Evolutionary conservation across 2,329 filamentous ascomycete genomes (phyloP), one percentile per base, ranked within the genome.

Genomic region (Claviceps monticola): DNA sequence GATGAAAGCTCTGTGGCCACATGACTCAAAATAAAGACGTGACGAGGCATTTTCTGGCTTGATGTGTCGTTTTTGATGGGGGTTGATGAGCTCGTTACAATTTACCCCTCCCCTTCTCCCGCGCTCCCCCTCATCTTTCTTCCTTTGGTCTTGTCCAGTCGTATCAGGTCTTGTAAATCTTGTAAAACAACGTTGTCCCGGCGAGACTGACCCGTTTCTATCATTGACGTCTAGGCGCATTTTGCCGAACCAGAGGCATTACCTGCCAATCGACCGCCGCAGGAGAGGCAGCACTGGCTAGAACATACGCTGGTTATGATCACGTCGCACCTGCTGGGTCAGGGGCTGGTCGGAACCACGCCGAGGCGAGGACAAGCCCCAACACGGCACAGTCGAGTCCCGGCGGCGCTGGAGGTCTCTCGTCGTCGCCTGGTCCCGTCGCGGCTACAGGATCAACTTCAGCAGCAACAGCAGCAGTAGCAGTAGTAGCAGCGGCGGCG

Each of bases 221-320:
- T n/a, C 34, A 34, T n/a, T n/a, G 4, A 21, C 21, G 6, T 23
- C 47, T 50, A 68, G 65, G 66, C 50, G 56, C 64, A 4, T 67
- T 67, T 51, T 68, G 65, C 54, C 64, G 64, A 52, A 62, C 57
- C 38, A 60, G 66, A 44, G 64, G 64, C 14, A 56, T 68, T 14
- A 53, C 56, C 17, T 68, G 65, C 51, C 59, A 64, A 44, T 68
- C 65, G 7, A 60, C 66, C n/a, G 52, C 61, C 4, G 44, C 42
- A 17, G 42, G 19, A 13, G 53, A 54, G 11, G 50, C 44, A 37
- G 44, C 52, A 42, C 50, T 48, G 6, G n/a, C 49, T 19, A 41
- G 49, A 38, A 38, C 39, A 19, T 41, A 43, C 17, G 17, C 44
- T 16, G 23, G 16, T 26, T 21, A 38, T 23, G 48, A 53, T 7